These are phyloP conservation scores for Phytophthora cajani DNA, from an alignment of 352 stramenopile species.

Conservation along the genomic window DNA sequence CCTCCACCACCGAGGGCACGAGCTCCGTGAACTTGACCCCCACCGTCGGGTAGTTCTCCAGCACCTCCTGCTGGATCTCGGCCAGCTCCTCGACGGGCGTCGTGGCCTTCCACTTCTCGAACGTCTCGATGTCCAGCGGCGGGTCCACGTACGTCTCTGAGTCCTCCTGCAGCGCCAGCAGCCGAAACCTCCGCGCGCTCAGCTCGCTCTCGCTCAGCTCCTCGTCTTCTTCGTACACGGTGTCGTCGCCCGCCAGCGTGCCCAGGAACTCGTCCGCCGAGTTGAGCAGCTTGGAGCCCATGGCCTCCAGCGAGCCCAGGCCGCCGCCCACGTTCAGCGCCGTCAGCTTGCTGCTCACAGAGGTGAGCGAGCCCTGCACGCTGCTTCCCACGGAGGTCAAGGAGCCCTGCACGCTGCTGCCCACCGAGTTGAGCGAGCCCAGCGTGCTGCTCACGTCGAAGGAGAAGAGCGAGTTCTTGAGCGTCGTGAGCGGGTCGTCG, in stretches of 20 bases:
- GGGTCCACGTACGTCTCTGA: conserved; percentile 67
- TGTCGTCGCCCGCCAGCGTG: conserved; percentile 41
- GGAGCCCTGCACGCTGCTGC: conserved; percentile 31
- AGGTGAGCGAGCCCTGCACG: conserved; percentile 36
- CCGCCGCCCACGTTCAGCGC: conserved; percentile 39
- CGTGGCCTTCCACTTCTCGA: conserved; percentile 62
- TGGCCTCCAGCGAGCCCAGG: conserved; percentile 56
- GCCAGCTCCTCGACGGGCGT: conserved; percentile 44
- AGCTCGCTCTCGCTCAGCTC: conserved; percentile 45
- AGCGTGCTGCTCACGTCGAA: conserved; percentile 47
- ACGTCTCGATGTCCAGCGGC: conserved; percentile 65
- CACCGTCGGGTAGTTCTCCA: conserved; percentile 72
- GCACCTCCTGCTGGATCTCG: conserved; percentile 57
- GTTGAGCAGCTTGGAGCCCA: conserved; percentile 76
- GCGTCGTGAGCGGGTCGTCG: conserved; percentile 18
- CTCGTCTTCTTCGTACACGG: conserved; percentile 34
- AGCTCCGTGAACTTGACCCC: conserved; percentile 62
- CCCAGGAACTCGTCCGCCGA: conserved; percentile 71
- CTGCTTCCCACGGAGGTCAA: conserved; percentile 32
- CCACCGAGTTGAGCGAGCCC: conserved; percentile 48
- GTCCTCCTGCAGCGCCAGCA: conserved; percentile 72
- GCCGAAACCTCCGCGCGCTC: conserved; percentile 59
- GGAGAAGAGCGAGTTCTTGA: conserved; percentile 63
- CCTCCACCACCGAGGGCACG: conserved; percentile 56
- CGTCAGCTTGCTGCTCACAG: conserved; percentile 43